Evolutionary conservation across 2,329 filamentous ascomycete genomes (phyloP).

Genomic region (Ceratocystis cacaofunesta): DNA sequence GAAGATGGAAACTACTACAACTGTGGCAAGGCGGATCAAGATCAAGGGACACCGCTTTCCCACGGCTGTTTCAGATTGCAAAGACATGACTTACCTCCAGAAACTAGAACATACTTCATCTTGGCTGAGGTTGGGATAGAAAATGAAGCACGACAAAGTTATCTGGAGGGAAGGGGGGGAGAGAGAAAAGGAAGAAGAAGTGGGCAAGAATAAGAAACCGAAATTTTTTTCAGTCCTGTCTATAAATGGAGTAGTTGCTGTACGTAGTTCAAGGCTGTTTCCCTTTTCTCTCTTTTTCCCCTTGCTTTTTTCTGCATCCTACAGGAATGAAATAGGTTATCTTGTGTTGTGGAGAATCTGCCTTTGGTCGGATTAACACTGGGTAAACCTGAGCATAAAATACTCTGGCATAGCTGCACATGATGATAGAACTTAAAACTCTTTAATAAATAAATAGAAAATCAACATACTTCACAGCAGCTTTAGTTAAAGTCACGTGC

Average conservation of each 20-base stretch:
- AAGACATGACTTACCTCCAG: conserved; percentile 42
- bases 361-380: too few species aligned
- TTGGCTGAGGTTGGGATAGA: conserved; percentile 23
- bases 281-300: not conserved
- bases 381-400: too few species aligned
- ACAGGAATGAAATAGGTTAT: not conserved
- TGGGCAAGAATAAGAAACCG: not conserved
- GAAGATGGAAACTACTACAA: not conserved
- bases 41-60: conserved; percentile 11
- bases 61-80: too few species aligned
- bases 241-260: conserved; percentile 15
- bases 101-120: conserved; percentile 74
- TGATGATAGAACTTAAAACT: too few species aligned
- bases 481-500: not conserved
- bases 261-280: not conserved
- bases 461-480: not conserved
- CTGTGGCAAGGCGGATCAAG: conserved; percentile 17
- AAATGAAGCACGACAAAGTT: conserved; percentile 15
- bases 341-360: too few species aligned
- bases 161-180: conserved; percentile 17
- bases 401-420: too few species aligned
- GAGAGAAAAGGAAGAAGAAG: conserved; percentile 16
- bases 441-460: too few species aligned
- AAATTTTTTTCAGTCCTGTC: conserved; percentile 15
- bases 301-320: not conserved